These are phyloP conservation scores for Chrysosporium keratinophilum DNA, from an alignment of 2,329 filamentous ascomycete species.

Conservation along the genomic window DNA sequence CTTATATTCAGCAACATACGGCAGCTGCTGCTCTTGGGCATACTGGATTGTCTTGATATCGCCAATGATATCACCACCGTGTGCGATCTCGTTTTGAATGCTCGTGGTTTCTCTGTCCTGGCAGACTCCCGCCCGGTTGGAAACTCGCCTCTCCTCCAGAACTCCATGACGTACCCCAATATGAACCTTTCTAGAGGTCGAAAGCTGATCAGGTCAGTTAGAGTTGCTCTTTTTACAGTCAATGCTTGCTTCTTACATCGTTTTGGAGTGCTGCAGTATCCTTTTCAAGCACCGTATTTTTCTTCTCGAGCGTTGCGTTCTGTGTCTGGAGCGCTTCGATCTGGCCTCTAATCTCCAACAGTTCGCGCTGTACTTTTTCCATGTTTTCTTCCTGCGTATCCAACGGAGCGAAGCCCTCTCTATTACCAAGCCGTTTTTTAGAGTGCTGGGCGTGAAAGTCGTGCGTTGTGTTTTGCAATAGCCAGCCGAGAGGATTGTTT, in stretches of 20 bases:
- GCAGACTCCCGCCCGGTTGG: neutral
- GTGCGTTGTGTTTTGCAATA: constrained; percentile 4
- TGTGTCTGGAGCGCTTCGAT: constrained; percentile 3
- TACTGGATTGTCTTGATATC: constrained; percentile 12
- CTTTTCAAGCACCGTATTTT: neutral
- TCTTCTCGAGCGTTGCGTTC: neutral
- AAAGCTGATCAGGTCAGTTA: constrained; percentile 9
- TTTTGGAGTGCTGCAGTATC: neutral
- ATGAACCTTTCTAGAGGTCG: constrained; percentile 3
- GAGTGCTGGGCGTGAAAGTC: constrained; percentile 3
- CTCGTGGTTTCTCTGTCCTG: constrained; percentile 5
- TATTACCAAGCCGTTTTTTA: constrained; percentile 9
- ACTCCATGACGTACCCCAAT: constrained; percentile 8
- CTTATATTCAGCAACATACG: constrained; percentile 10
- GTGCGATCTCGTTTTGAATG: constrained; percentile 10
- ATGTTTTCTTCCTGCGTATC: constrained; percentile 7
- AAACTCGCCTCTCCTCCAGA: constrained; percentile 10
- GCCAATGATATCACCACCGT: constrained; percentile 11
- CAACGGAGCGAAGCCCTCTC: constrained; percentile 6
- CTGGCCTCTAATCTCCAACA: constrained; percentile 3
- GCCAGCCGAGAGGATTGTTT: constrained; percentile 2
- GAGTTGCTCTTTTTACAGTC: constrained; percentile 5
- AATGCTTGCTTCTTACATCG: constrained; percentile 8
- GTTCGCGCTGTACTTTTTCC: constrained; percentile 5
- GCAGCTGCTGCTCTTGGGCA: neutral